A percentile compares a stretch with the other conserved stretches of the same genome.
These are phyloP conservation scores for Setaria italica DNA, from an alignment of 202 grass and related monocot species.

Conservation along the genomic window DNA sequence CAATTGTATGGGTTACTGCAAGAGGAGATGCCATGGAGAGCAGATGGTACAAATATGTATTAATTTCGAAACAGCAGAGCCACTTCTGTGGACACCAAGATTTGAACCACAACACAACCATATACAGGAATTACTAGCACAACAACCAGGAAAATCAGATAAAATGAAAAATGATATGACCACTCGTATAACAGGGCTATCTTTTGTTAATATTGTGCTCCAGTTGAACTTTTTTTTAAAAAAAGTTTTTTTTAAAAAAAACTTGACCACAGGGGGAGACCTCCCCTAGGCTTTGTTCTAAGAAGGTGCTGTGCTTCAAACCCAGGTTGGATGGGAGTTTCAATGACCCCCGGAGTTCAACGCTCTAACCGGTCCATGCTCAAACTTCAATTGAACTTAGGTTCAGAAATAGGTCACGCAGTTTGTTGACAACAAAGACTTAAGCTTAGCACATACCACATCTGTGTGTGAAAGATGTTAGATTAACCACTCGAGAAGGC, in stretches of 20 bases:
- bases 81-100: conserved; percentile 11
- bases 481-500: conserved; percentile 78
- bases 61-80: not conserved
- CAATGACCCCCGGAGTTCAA: too few relatives aligned
- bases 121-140: not conserved
- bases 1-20: conserved; percentile 5
- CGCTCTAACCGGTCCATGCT: too few relatives aligned
- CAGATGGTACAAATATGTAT: not conserved
- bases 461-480: conserved; percentile 97
- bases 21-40: not conserved
- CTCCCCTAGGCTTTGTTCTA: too few relatives aligned
- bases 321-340: too few relatives aligned
- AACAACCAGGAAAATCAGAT: not conserved
- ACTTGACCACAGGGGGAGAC: too few relatives aligned
- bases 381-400: not conserved
- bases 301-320: too few relatives aligned
- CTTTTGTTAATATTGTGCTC: not conserved
- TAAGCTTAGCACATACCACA: conserved; percentile 59
- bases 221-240: not conserved
- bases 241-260: too few relatives aligned
- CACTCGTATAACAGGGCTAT: not conserved
- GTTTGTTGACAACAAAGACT: not conserved
- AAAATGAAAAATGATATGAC: not conserved
- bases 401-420: not conserved
- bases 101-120: not conserved